phyloP scores from a whole-genome alignment of 1,139 yeast species.

The Blastobotrys proliferans region DNA sequence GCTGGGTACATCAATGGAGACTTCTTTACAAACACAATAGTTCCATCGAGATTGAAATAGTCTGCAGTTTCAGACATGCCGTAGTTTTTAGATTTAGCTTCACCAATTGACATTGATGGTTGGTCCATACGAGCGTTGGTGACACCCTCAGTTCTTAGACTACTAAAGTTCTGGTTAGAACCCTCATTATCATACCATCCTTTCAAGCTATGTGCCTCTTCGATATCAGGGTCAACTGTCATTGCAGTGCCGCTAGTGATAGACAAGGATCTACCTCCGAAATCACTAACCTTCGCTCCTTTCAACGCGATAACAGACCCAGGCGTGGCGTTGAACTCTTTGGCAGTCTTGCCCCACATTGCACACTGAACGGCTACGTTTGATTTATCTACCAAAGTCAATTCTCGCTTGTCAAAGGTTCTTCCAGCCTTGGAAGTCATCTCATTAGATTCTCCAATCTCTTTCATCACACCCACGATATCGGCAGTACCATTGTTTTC shows the following conservation, averaged over 20 bases:
- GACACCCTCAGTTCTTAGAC: slow-evolving; percentile 43
- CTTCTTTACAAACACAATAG: slow-evolving; percentile 58
- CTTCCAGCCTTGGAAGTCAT: slow-evolving; percentile 92
- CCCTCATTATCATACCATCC: slow-evolving; percentile 96
- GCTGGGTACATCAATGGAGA: slow-evolving; percentile 87
- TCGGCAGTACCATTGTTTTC: slow-evolving; percentile 70
- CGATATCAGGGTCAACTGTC: slow-evolving; percentile 77
- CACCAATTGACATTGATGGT: slow-evolving; percentile 50
- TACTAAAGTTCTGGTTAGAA: slow-evolving; percentile 53
- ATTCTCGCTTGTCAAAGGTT: slow-evolving; percentile 86
- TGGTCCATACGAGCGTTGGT: slow-evolving; percentile 35
- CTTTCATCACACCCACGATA: slow-evolving; percentile 80
- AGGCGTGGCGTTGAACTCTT: slow-evolving; percentile 62
- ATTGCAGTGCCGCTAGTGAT: slow-evolving; percentile 76
- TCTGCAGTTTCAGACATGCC: slow-evolving; percentile 72
- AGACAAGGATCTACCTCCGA: slow-evolving; percentile 80
- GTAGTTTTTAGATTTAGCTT: slow-evolving; percentile 63
- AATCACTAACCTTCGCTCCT: slow-evolving; percentile 86
- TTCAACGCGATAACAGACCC: slow-evolving; percentile 91
- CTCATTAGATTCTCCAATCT: slow-evolving; percentile 68
- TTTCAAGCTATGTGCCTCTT: slow-evolving; percentile 80
- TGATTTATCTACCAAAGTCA: slow-evolving; percentile 80
- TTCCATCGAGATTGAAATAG: slow-evolving; percentile 69
- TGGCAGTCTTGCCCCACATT: slow-evolving; percentile 85
- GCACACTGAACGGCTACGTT: slow-evolving; percentile 75